Conservation (phyloP, 78 protist genomes). For the Dictyostelium discoideum region DNA sequence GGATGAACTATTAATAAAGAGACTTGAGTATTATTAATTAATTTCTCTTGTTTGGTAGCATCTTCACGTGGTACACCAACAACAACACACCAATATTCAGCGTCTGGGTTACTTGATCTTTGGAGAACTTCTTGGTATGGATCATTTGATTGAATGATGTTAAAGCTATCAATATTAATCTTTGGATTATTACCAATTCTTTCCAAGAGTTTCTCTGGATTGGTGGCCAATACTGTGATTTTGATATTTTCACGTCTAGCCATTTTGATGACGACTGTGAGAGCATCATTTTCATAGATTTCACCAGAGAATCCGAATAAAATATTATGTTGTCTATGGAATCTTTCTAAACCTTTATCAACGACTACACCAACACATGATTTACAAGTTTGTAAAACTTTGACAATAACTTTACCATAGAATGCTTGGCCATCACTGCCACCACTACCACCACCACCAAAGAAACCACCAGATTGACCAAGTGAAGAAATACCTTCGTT, state of each 20-base stretch:
- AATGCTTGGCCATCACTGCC: not conserved
- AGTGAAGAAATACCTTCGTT: not conserved
- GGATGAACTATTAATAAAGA: conserved; percentile 49
- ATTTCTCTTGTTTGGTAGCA: conserved; percentile 2
- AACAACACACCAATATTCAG: conserved; percentile 37
- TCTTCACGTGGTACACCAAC: conserved; percentile 40
- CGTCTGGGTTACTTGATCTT: not conserved
- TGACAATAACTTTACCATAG: conserved; percentile 30
- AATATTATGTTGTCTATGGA: conserved; percentile 35
- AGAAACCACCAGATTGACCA: not conserved
- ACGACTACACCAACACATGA: conserved; percentile 59
- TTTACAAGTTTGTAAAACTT: conserved; percentile 25
- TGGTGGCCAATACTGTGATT: not conserved
- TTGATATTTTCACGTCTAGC: conserved; percentile 40
- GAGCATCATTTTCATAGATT: conserved; percentile 45
- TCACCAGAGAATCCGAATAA: conserved; percentile 54
- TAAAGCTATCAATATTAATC: not conserved
- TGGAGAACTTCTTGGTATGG: conserved; percentile 18
- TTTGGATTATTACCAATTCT: not conserved
- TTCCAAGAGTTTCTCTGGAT: not conserved
- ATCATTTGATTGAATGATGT: not conserved
- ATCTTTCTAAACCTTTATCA: conserved; percentile 68
- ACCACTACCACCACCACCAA: not conserved
- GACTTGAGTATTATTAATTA: not conserved
- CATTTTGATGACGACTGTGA: conserved; percentile 39